Conservation (phyloP, 441 rosid genomes). For the Bocquillonia castaneifolia region DNA sequence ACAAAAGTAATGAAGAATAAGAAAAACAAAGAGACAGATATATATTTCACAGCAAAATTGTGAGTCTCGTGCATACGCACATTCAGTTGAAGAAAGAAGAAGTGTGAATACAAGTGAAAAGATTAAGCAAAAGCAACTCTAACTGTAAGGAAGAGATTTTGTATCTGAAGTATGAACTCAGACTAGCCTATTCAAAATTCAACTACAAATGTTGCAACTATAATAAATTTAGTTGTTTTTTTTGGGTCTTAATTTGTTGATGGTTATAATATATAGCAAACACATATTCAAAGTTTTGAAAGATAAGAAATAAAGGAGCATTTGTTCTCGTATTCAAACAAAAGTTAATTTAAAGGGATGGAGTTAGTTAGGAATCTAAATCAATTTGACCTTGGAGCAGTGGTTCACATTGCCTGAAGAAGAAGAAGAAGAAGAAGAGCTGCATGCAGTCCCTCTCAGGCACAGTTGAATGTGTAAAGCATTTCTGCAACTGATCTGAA, state of each 20-base stretch:
- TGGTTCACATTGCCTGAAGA: too few relatives aligned
- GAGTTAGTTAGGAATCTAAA: too few relatives aligned
- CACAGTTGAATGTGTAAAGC: not conserved
- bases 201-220: not conserved
- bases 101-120: not conserved
- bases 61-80: too few relatives aligned
- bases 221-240: not conserved
- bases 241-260: too few relatives aligned
- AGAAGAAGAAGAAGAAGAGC: too few relatives aligned
- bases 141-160: not conserved
- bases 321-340: not conserved
- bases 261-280: not conserved
- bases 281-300: not conserved
- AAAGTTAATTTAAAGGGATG: too few relatives aligned
- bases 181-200: not conserved
- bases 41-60: conserved; percentile 19
- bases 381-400: too few relatives aligned
- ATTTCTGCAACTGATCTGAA: too few relatives aligned
- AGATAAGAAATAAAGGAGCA: not conserved
- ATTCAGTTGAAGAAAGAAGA: too few relatives aligned
- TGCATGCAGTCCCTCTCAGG: not conserved
- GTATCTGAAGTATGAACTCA: not conserved
- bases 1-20: conserved; percentile 63
- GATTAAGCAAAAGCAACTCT: not conserved
- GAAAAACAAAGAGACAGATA: conserved; percentile 62